These are phyloP conservation scores for Rhynchosporium secalis DNA, from an alignment of 2,329 filamentous ascomycete species.

Conservation along the genomic window DNA sequence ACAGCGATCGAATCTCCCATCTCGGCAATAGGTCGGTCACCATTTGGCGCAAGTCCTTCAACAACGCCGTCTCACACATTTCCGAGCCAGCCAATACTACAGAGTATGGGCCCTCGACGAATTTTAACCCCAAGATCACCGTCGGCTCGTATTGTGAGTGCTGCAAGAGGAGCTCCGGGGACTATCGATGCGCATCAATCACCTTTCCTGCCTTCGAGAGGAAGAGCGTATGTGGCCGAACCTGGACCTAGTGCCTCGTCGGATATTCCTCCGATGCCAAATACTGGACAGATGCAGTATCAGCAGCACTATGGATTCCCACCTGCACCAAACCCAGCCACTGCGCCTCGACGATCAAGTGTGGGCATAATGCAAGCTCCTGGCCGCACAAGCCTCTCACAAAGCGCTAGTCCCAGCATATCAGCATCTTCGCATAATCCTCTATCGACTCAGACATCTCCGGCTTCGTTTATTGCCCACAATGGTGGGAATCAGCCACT, in stretches of 20 bases:
- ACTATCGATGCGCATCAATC: slow-evolving; percentile 51
- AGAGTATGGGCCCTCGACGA: slow-evolving; percentile 30
- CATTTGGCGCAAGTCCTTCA: slow-evolving; percentile 34
- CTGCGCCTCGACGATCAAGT: slow-evolving; percentile 38
- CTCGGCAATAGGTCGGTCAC: slow-evolving; percentile 27
- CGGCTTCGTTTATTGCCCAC: slow-evolving; percentile 36
- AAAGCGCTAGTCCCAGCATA: slow-evolving; percentile 49
- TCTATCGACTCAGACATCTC: slow-evolving; percentile 44
- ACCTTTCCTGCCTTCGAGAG: slow-evolving; percentile 47
- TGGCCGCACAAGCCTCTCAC: slow-evolving; percentile 41
- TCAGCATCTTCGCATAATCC: slow-evolving; percentile 49
- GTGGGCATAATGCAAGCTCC: slow-evolving; percentile 43
- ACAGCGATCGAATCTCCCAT: slow-evolving; percentile 31
- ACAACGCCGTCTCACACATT: slow-evolving; percentile 28
- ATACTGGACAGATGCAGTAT: slow-evolving; percentile 27
- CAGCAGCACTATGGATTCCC: slow-evolving; percentile 41
- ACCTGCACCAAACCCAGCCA: slow-evolving; percentile 42
- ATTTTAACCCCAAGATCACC: slow-evolving; percentile 43
- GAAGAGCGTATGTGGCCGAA: slow-evolving; percentile 46
- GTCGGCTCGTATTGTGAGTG: slow-evolving; percentile 52
- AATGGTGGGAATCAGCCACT: slow-evolving; percentile 30
- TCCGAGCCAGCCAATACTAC: slow-evolving; percentile 26
- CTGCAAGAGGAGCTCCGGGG: slow-evolving; percentile 47
- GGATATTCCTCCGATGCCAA: slow-evolving; percentile 48
- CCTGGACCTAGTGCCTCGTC: slow-evolving; percentile 41